Conservation (phyloP, 345 rosid genomes). For the Sonneratia alba region DNA sequence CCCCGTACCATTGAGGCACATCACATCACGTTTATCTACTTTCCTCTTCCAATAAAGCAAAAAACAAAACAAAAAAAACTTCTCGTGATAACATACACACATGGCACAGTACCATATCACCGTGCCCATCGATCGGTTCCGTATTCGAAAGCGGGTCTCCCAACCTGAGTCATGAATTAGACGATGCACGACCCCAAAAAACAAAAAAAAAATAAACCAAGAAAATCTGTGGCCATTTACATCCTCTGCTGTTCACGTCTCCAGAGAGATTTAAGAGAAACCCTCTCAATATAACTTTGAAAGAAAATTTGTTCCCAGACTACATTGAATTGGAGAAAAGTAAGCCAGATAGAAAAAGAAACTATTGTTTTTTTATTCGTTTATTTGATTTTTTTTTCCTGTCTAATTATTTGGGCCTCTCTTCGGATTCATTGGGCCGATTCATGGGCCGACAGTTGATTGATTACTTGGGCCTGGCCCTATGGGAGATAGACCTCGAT, state of each 20-base stretch:
- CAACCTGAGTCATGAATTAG: no score
- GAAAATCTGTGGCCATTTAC: no score
- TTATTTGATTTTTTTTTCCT: neutral
- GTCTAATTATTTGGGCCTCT: neutral
- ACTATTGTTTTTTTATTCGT: neutral
- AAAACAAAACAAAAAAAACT: no score
- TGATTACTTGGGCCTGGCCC: neutral
- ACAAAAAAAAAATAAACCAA: no score
- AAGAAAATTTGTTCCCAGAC: no score
- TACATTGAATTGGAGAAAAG: no score
- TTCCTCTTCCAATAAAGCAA: neutral
- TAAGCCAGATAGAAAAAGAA: neutral
- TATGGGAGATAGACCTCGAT: conserved; percentile 65
- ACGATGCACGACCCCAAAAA: no score
- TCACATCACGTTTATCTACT: neutral
- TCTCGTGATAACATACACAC: neutral
- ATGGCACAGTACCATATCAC: neutral
- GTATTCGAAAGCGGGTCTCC: no score
- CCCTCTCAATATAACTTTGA: no score
- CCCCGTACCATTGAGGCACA: neutral
- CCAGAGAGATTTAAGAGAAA: no score
- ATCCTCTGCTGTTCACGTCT: no score
- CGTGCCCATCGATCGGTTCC: no score
- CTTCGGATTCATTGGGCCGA: neutral
- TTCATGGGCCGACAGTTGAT: conserved; percentile 3